Percentiles rank a stretch among this genome's conserved stretches.
These are phyloP conservation scores for Exsudoporus frostii DNA, from an alignment of 768 basidiomycete genomes.

Conservation along the genomic window DNA sequence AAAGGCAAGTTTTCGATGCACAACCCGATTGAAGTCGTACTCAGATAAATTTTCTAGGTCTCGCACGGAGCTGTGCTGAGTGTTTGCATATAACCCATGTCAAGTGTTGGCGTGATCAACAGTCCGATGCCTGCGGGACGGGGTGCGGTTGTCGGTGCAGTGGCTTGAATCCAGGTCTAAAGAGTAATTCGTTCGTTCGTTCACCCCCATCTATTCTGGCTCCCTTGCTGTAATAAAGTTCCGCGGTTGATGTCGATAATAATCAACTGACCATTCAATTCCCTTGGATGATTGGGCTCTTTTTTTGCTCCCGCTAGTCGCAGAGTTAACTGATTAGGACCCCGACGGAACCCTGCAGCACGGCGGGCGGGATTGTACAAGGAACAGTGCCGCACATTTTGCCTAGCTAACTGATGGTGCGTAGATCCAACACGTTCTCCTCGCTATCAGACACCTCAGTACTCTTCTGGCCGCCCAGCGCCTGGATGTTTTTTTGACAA, in stretches of 20 bases:
- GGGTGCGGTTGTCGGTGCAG: slow-evolving; percentile 67
- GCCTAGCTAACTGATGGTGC: background rate
- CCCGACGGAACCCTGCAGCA: background rate
- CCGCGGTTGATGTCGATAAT: background rate
- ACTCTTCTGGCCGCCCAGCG: background rate
- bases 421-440: background rate
- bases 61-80: slow-evolving; percentile 56
- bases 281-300: background rate
- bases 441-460: background rate
- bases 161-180: slow-evolving; percentile 14
- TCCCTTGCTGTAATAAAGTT: background rate
- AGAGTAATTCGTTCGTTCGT: slow-evolving; percentile 3
- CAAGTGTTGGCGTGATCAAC: slow-evolving; percentile 51
- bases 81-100: slow-evolving; percentile 68
- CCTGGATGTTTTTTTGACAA: background rate
- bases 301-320: background rate
- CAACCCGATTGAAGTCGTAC: background rate
- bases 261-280: background rate
- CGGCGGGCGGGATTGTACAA: no score
- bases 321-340: background rate
- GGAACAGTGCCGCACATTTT: no score
- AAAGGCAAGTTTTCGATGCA: slow-evolving; percentile 47
- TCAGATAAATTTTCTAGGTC: slow-evolving; percentile 37
- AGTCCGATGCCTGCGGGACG: slow-evolving; percentile 54
- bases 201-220: slow-evolving; percentile 9